These are phyloP conservation scores for Aaosphaeria pasadenensis DNA, from an alignment of 2,329 filamentous ascomycete genomes.

Conservation along the genomic window DNA sequence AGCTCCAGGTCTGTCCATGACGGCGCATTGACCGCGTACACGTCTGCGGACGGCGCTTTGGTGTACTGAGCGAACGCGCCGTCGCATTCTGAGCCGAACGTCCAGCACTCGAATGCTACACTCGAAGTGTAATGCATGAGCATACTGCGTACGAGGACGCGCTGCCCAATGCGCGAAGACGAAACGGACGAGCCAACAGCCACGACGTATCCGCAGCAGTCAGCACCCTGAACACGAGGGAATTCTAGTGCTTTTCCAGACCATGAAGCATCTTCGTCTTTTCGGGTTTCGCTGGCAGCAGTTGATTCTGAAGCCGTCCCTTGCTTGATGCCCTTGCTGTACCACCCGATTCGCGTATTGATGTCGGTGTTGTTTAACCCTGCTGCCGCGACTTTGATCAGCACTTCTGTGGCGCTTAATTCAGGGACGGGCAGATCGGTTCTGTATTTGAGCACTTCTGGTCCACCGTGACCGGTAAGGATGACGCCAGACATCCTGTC, in stretches of 20 bases:
- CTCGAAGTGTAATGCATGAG: conserved; percentile 1
- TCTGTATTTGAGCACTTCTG: conserved; percentile 7
- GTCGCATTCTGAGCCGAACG: conserved; percentile 8
- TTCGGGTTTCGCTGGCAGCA: background rate
- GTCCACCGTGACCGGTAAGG: conserved; percentile 7
- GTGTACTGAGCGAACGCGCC: conserved; percentile 9
- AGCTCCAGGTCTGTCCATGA: conserved; percentile 8
- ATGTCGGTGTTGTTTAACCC: conserved; percentile 12
- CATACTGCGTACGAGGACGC: conserved; percentile 5
- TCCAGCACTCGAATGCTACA: conserved; percentile 8
- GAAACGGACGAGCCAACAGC: conserved; percentile 2
- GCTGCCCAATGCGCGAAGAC: conserved; percentile 3
- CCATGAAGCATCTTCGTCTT: conserved; percentile 6
- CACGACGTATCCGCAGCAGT: conserved; percentile 8
- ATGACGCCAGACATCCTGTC: conserved; percentile 4
- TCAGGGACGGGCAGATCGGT: conserved; percentile 2
- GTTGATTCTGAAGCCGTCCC: conserved; percentile 1
- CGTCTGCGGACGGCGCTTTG: conserved; percentile 5
- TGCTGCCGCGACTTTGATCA: conserved; percentile 7
- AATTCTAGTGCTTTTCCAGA: conserved; percentile 5
- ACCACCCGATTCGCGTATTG: conserved; percentile 12
- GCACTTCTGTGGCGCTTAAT: conserved; percentile 3
- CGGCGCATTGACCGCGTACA: conserved; percentile 1
- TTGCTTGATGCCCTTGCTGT: conserved; percentile 6
- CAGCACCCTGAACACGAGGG: conserved; percentile 10